These are phyloP conservation scores for Bimuria novae-zelandiae DNA, from an alignment of 2,329 filamentous ascomycete genomes.

Conservation along the genomic window DNA sequence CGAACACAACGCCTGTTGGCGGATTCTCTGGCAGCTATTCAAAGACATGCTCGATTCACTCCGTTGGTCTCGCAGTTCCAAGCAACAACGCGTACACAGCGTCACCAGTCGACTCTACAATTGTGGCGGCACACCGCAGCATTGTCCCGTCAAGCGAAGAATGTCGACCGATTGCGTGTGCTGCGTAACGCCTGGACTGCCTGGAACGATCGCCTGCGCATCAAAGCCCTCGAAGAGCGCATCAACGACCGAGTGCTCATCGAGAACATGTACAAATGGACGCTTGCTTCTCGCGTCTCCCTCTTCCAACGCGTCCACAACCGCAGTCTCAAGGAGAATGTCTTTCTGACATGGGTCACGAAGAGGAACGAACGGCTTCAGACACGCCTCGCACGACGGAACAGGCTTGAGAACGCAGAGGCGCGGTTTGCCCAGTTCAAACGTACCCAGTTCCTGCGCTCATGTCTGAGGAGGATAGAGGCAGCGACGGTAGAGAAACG, in stretches of 20 bases:
- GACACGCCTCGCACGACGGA: conserved; percentile 30
- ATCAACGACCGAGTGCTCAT: conserved; percentile 55
- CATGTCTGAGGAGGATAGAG: conserved; percentile 35
- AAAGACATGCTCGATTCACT: conserved; percentile 49
- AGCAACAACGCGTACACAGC: conserved; percentile 49
- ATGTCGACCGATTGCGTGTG: conserved; percentile 57
- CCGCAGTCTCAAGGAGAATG: conserved; percentile 31
- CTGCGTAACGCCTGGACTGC: conserved; percentile 62
- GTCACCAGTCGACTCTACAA: conserved; percentile 53
- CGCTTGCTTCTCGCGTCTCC: conserved; percentile 54
- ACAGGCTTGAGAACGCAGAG: conserved; percentile 37
- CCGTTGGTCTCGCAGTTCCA: conserved; percentile 52
- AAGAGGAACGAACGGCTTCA: conserved; percentile 22
- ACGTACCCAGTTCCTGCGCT: conserved; percentile 31
- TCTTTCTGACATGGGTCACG: conserved; percentile 35
- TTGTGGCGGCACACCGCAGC: conserved; percentile 54
- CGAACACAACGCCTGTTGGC: conserved; percentile 27
- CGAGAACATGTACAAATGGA: conserved; percentile 65
- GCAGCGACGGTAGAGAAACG: conserved; percentile 27
- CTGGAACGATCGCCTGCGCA: conserved; percentile 66
- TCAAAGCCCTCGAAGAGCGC: conserved; percentile 55
- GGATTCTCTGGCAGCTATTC: conserved; percentile 27
- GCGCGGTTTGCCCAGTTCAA: conserved; percentile 38
- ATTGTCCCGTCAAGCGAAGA: conserved; percentile 53
- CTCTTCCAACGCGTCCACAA: conserved; percentile 48